Evolutionary conservation across 139 green algal species (phyloP), one percentile per base, ranked within the genome.

Genomic region (Micractinium sp.): DNA sequence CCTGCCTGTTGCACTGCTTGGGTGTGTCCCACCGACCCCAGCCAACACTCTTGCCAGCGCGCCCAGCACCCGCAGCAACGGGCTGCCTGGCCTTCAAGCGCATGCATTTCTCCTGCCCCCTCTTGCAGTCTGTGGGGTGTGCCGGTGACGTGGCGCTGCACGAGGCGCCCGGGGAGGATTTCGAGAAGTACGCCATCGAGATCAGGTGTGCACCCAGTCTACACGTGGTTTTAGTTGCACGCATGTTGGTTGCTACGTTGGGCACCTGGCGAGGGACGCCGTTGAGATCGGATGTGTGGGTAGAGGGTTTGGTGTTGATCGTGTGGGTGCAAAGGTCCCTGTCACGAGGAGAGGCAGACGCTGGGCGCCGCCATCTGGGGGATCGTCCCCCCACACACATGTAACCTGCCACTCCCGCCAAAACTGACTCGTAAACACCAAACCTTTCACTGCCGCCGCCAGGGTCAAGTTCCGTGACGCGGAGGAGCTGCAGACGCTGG

Each of bases 401-500:
- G 47, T 9, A 5, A 56, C 7, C 33, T 35, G 13, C 29, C 76
- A 82, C 36, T 4, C 9, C 22, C 36, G 4, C 7, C 15, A 15
- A 5, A 27, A 41, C 35, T 82, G 22, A 19, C 29, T 33, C 31
- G 18, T 14, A 25, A 3, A 31, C 15, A 3, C 36, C 3, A 3
- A 25, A 25, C 31, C 9, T 41, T 12, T 47, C 27, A 29, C 53
- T 33, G 33, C 69, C 33, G 9, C 13, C 74, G 69, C n/a, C 86
- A 92, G 89, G 82, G 93, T 95, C 36, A 95, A 95, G 86, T 99
- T 99, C 94, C 93, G 96, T 3, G 91, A 95, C 16, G 35, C 67
- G 0, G 96, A 98, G 92, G 82, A 94, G 19, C 85, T 99, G 91
- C 91, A 97, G 89, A 89, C 96, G 85, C 94, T 99, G 83, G 97